A percentile compares a stretch with the other conserved stretches of the same genome.
phyloP scores from a whole-genome alignment of 192 early-diverging fungal species.

The Phlyctochytrium planicorne region DNA sequence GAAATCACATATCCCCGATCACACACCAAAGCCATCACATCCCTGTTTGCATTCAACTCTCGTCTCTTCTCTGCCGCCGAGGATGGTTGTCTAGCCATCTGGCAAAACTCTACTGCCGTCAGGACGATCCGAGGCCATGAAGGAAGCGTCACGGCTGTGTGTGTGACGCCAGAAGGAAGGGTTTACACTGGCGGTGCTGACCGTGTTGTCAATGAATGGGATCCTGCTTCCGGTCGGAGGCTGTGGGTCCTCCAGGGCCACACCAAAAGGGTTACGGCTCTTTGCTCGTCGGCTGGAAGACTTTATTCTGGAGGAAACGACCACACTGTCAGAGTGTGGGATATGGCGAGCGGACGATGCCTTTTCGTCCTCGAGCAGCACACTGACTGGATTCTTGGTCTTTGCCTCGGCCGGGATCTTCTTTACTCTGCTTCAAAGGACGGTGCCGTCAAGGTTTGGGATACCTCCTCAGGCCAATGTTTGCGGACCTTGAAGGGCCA shows the following conservation, averaged over 20 bases:
- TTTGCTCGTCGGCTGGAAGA: conserved; percentile 9
- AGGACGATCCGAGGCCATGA: conserved; percentile 16
- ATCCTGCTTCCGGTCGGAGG: conserved; percentile 8
- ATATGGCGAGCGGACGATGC: conserved; percentile 18
- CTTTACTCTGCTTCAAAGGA: conserved; percentile 30
- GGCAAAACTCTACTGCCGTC: conserved; percentile 3
- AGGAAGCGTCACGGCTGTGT: conserved; percentile 26
- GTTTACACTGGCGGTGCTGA: conserved; percentile 12
- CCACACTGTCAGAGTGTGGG: conserved; percentile 26
- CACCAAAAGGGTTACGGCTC: conserved; percentile 3
- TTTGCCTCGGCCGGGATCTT: conserved; percentile 25
- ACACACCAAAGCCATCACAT: conserved; percentile 11
- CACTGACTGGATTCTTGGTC: conserved; percentile 22
- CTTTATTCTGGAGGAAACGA: conserved; percentile 35
- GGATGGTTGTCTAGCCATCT: conserved; percentile 29
- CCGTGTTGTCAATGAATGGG: conserved; percentile 17
- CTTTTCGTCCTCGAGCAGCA: conserved; percentile 22
- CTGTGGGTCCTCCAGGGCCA: conserved; percentile 13
- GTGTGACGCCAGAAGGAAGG: conserved; percentile 15
- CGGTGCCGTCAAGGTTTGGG: conserved; percentile 35
- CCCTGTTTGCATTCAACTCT: neutral
- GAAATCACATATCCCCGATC: neutral
- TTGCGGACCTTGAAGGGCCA: conserved; percentile 26
- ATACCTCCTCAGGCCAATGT: conserved; percentile 33
- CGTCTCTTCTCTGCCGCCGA: conserved; percentile 29